A percentile compares a stretch with the other conserved stretches of the same genome.
Evolutionary conservation across 257 asterid species (phyloP).

Genomic region (Nemophila menziesii): DNA sequence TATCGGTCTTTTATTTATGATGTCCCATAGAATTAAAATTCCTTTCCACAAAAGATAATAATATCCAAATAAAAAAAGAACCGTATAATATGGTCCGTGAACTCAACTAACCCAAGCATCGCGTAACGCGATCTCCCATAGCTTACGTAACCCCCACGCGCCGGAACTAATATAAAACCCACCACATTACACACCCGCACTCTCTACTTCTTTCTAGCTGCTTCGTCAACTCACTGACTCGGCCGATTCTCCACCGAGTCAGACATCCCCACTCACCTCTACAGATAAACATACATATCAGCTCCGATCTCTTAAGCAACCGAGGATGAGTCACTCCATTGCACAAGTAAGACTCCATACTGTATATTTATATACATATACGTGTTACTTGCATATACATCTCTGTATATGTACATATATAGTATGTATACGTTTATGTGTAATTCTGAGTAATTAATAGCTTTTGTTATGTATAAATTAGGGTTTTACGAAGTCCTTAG

Average conservation of each 20-base stretch:
- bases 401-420: background rate
- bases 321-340: constrained; percentile 25
- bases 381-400: too few relatives aligned
- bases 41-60: too few relatives aligned
- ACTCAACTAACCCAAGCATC: too few relatives aligned
- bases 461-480: constrained; percentile 14
- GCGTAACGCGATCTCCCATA: too few relatives aligned
- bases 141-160: too few relatives aligned
- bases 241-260: background rate
- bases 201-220: background rate
- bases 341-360: constrained; percentile 21
- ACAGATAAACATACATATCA: background rate
- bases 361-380: too few relatives aligned
- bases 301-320: background rate
- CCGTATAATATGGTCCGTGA: too few relatives aligned
- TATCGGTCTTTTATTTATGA: too few relatives aligned
- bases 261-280: background rate
- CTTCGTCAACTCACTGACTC: background rate
- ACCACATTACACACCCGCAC: too few relatives aligned
- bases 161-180: too few relatives aligned
- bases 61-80: too few relatives aligned
- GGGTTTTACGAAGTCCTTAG: constrained; percentile 91
- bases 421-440: background rate
- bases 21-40: too few relatives aligned
- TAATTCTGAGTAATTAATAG: constrained; percentile 3